Percentiles rank a stretch among this genome's conserved stretches.
Conservation (phyloP, 2,329 filamentous ascomycete genomes). For the Spiromastix sp. region DNA sequence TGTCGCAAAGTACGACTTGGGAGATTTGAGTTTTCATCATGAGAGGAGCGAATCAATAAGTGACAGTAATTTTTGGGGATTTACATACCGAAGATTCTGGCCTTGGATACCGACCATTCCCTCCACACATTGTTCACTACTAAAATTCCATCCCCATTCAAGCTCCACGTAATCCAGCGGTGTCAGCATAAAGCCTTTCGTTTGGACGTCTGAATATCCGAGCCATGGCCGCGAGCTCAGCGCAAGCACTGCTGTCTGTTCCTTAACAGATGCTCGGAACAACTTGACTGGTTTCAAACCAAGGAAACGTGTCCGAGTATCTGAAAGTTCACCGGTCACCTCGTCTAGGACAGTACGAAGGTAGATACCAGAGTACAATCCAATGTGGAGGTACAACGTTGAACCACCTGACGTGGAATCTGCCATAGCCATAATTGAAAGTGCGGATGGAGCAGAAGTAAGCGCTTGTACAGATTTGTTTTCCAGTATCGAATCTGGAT, state of each 20-base stretch:
- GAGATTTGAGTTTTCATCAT: slow-evolving; percentile 54
- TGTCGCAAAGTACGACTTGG: slow-evolving; percentile 23
- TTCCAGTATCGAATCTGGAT: slow-evolving; percentile 81
- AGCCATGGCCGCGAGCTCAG: slow-evolving; percentile 94
- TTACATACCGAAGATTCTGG: slow-evolving; percentile 68
- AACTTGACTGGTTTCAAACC: slow-evolving; percentile 83
- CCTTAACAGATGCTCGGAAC: slow-evolving; percentile 81
- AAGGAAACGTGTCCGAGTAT: slow-evolving; percentile 88
- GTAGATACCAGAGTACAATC: slow-evolving; percentile 90
- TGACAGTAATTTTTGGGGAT: slow-evolving; percentile 11
- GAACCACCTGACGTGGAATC: slow-evolving; percentile 83
- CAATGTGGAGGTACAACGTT: slow-evolving; percentile 90
- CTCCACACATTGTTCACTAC: slow-evolving; percentile 85
- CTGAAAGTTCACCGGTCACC: slow-evolving; percentile 86
- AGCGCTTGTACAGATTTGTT: slow-evolving; percentile 91
- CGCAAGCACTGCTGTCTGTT: slow-evolving; percentile 74
- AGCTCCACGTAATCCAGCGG: slow-evolving; percentile 80
- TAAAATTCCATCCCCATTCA: slow-evolving; percentile 94
- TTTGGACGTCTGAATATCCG: slow-evolving; percentile 81
- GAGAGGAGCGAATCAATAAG: slow-evolving; percentile 11
- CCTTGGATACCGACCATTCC: slow-evolving; percentile 91
- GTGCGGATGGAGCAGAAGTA: slow-evolving; percentile 76
- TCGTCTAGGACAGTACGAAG: slow-evolving; percentile 91
- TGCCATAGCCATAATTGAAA: slow-evolving; percentile 90
- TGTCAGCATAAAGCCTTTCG: slow-evolving; percentile 81